These are phyloP conservation scores for Grigorovia yakushimaensis DNA, from an alignment of 805 yeast species.

Conservation along the genomic window DNA sequence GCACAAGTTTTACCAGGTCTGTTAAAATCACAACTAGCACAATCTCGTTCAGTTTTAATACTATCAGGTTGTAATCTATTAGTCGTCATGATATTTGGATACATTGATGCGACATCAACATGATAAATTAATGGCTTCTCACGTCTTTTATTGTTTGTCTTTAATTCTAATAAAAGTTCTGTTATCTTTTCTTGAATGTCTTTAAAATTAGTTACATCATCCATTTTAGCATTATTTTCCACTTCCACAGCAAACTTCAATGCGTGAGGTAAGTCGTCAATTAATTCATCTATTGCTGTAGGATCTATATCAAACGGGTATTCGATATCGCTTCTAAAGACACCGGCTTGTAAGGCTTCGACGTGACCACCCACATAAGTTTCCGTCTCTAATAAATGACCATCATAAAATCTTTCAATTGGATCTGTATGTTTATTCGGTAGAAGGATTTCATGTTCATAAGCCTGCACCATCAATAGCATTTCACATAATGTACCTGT, in stretches of 20 bases:
- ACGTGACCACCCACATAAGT: slow-evolving; percentile 99
- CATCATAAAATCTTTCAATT: slow-evolving; percentile 87
- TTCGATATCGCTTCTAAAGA: slow-evolving; percentile 80
- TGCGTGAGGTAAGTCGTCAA: slow-evolving; percentile 65
- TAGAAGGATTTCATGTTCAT: slow-evolving; percentile 58
- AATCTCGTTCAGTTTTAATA: slow-evolving; percentile 87
- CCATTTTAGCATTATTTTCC: slow-evolving; percentile 64
- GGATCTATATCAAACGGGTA: slow-evolving; percentile 72
- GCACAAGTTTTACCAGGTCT: slow-evolving; percentile 93
- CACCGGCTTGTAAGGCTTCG: slow-evolving; percentile 96
- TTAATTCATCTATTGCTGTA: slow-evolving; percentile 67
- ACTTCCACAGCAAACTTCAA: slow-evolving; percentile 74
- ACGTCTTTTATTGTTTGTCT: slow-evolving; percentile 48
- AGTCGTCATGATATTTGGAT: slow-evolving; percentile 97
- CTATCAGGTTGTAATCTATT: slow-evolving; percentile 97
- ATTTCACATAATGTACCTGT: slow-evolving; percentile 98
- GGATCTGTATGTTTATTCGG: slow-evolving; percentile 96
- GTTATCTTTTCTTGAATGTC: slow-evolving; percentile 58
- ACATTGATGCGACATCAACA: slow-evolving; percentile 99
- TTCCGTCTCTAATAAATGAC: slow-evolving; percentile 87
- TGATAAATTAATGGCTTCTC: slow-evolving; percentile 89
- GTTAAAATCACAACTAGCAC: slow-evolving; percentile 96
- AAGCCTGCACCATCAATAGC: slow-evolving; percentile 95
- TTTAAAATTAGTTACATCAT: slow-evolving; percentile 71
- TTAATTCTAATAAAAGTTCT: slow-evolving; percentile 45